A percentile compares a stretch with the other conserved stretches of the same genome.
phyloP scores from a whole-genome alignment of 2,329 filamentous ascomycete species.

The Cladosporium sp. region DNA sequence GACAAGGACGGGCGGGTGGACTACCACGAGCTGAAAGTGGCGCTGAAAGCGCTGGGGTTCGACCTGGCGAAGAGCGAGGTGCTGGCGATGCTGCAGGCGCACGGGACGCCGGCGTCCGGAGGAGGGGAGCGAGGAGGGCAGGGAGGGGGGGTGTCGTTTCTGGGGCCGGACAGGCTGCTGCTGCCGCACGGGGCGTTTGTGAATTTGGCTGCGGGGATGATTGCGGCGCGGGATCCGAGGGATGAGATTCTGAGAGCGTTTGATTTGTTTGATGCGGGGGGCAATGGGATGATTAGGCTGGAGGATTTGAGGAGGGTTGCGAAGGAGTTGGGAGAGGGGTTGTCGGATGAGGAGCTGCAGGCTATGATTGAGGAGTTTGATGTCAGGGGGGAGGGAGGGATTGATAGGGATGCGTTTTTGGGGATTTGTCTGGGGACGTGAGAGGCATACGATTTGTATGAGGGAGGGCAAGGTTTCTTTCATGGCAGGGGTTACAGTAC shows the following conservation, averaged over 20 bases:
- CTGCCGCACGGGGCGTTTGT: slow-evolving; percentile 69
- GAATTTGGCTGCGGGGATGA: slow-evolving; percentile 67
- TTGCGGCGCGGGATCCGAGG: slow-evolving; percentile 73
- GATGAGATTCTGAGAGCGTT: slow-evolving; percentile 92
- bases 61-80: slow-evolving; percentile 83
- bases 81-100: slow-evolving; percentile 69
- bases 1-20: slow-evolving; percentile 92
- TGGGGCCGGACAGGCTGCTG: slow-evolving; percentile 55
- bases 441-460: not conserved
- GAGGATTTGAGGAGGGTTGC: slow-evolving; percentile 84
- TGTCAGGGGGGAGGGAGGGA: slow-evolving; percentile 80
- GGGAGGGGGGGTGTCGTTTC: slow-evolving; percentile 23
- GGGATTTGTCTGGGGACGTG: slow-evolving; percentile 53
- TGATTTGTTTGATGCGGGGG: slow-evolving; percentile 83
- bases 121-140: slow-evolving; percentile 4
- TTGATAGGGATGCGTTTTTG: slow-evolving; percentile 58
- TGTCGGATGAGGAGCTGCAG: slow-evolving; percentile 85
- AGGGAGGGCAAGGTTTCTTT: too few relatives aligned
- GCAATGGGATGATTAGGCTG: slow-evolving; percentile 84
- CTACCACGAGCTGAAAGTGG: slow-evolving; percentile 97
- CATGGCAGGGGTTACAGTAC: not conserved
- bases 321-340: slow-evolving; percentile 81
- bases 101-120: slow-evolving; percentile 56
- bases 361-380: slow-evolving; percentile 99
- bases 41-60: slow-evolving; percentile 91